A percentile compares a stretch with the other conserved stretches of the same genome.
Conservation (phyloP, 495 filamentous ascomycete genomes). For the Talaromyces stipitatus region DNA sequence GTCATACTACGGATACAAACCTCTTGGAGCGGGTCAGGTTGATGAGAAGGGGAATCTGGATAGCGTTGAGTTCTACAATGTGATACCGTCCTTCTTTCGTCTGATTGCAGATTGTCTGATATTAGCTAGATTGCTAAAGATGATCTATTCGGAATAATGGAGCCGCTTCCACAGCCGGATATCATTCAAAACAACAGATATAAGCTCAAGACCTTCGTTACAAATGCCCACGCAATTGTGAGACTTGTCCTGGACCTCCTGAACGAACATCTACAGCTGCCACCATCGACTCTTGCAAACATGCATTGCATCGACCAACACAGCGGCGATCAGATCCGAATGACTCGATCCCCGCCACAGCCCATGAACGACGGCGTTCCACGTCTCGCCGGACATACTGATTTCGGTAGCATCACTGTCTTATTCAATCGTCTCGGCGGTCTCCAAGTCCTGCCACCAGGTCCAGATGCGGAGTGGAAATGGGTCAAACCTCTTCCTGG, state of each 20-base stretch:
- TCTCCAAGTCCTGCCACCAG: slow-evolving; percentile 47
- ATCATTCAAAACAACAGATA: slow-evolving; percentile 29
- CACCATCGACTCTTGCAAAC: slow-evolving; percentile 32
- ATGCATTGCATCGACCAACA: slow-evolving; percentile 40
- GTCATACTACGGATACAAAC: slow-evolving; percentile 50
- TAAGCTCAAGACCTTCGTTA: slow-evolving; percentile 40
- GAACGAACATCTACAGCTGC: slow-evolving; percentile 42
- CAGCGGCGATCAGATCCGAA: slow-evolving; percentile 54
- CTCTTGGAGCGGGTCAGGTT: slow-evolving; percentile 38
- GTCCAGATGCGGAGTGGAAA: slow-evolving; percentile 41
- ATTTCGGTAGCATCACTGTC: slow-evolving; percentile 48
- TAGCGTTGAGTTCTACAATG: slow-evolving; percentile 58
- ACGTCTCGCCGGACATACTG: slow-evolving; percentile 43
- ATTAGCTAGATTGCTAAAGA: slow-evolving; percentile 40
- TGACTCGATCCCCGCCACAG: slow-evolving; percentile 42
- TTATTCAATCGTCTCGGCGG: slow-evolving; percentile 56
- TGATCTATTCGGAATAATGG: slow-evolving; percentile 40
- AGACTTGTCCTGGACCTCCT: slow-evolving; percentile 41
- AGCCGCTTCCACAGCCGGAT: slow-evolving; percentile 36
- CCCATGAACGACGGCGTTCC: slow-evolving; percentile 29
- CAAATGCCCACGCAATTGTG: slow-evolving; percentile 40
- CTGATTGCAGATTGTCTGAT: background rate
- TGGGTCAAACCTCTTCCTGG: slow-evolving; percentile 53
- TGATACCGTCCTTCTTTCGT: slow-evolving; percentile 11
- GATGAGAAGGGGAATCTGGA: slow-evolving; percentile 48